A percentile compares a stretch with the other conserved stretches of the same genome.
phyloP scores from a whole-genome alignment of 371 early-diverging fungal genomes.

The Syncephalastrum sp. region DNA sequence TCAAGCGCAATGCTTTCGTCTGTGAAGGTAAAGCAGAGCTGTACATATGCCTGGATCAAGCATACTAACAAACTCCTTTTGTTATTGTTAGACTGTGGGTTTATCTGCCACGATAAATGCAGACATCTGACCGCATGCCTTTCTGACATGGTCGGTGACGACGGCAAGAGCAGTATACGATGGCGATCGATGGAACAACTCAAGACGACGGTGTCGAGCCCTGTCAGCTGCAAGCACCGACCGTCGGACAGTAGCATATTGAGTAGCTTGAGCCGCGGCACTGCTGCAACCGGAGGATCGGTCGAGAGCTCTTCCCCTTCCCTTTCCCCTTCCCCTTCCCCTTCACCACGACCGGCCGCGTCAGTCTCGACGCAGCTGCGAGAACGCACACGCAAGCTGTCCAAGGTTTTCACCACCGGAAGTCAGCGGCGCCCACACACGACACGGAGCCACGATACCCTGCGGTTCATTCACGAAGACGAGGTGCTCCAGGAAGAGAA shows the following conservation, averaged over 20 bases:
- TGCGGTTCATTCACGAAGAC: slow-evolving; percentile 14
- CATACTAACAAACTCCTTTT: background rate
- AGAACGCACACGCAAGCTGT: slow-evolving; percentile 32
- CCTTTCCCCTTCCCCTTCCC: background rate
- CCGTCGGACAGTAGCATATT: background rate
- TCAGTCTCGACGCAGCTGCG: slow-evolving; percentile 40
- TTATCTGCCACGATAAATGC: slow-evolving; percentile 46
- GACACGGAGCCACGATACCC: slow-evolving; percentile 19
- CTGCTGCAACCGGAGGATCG: background rate
- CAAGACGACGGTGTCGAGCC: background rate
- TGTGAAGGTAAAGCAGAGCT: slow-evolving; percentile 33
- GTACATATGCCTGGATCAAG: background rate
- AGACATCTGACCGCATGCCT: slow-evolving; percentile 14
- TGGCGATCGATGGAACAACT: background rate
- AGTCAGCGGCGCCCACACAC: slow-evolving; percentile 17
- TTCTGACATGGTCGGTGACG: background rate
- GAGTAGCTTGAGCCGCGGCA: background rate
- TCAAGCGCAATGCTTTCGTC: slow-evolving; percentile 38
- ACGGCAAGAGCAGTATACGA: too few relatives aligned
- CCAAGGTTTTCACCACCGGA: slow-evolving; percentile 19
- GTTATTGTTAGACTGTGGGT: slow-evolving; percentile 23
- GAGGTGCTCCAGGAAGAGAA: slow-evolving; percentile 5
- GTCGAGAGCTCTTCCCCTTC: slow-evolving; percentile 6
- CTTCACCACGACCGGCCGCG: slow-evolving; percentile 23
- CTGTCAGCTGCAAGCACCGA: background rate